Evolutionary conservation across 2,329 filamentous ascomycete species (phyloP), one percentile per base, ranked within the genome.

Genomic region (Xylaria sp.): DNA sequence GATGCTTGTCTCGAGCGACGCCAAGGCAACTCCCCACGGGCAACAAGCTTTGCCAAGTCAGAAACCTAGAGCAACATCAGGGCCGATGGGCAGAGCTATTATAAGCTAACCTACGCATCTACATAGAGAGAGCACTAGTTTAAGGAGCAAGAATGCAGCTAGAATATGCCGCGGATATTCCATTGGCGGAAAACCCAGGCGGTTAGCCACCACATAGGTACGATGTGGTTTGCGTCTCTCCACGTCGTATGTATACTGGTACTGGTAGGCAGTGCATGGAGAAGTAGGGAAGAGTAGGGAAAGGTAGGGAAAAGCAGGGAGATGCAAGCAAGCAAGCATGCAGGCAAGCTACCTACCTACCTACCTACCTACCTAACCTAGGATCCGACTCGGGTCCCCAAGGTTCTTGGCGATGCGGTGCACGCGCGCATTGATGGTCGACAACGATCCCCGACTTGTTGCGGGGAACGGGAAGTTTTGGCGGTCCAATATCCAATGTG

Each of bases 21-120:
- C 75, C 73, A 75, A 76, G 72, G 30, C 56, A 65, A 60, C 36
- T 39, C 59, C 66, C 76, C 77, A 78, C 74, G 76, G 74, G 74
- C 69, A 75, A 78, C 71, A 79, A 79, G 78, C 78, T 79, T 79
- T 78, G 78, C 78, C 78, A 79, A 79, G 78, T 73, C 36, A 24
- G 9, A 19, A 11, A 21, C 39, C 65, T 68, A 68, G 73, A 72
- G 59, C 21, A 42, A 56, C 34, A 64, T 56, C 30, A 60, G 21
- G 21, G 51, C 5, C 14, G 14, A 17, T 36, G 34, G 34, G 6
- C 11, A 36, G 34, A 36, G 34, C 11, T 36, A 8, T 36, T 36
- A 36, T 36, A 36, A 8, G 34, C 34, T 36, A 36, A 11, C 34
- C 7, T 36, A 36, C 34, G 34, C 11, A 11, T 36, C 11, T 36